Base-by-base conservation (phyloP, 805 yeast genomes). In the Kazachstania kunashirensis region DNA sequence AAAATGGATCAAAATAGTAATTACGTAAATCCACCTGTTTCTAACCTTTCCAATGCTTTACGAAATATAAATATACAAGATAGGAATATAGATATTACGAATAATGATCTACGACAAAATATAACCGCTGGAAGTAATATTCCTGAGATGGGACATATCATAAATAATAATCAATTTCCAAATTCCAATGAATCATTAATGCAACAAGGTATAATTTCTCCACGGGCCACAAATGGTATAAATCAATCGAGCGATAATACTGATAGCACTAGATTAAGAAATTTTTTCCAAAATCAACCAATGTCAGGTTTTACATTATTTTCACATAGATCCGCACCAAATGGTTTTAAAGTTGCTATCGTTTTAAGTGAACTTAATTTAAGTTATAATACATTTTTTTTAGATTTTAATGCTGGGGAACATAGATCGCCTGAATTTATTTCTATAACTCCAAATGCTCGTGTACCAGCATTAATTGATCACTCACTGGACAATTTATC, bases 311-410 rank as follows among this genome's bases (percentile, higher is more conserved):
- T 73, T 58, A 84, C 95, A 1, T 66, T 88, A 32, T 85, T 74
- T 45, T 83, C 73, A 51, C 94, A 61, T 76, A 79, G 94, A 47
- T 79, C 89, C 3, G 96, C 96, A 1, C 96, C 96, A 19, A 88
- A 88, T 60, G 96, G 96, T 2, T 88, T 84, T 68, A 89, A 92
- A 61, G 95, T 89, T 12, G 95, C 96, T 19, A 85, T 88, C 31
- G 79, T 85, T 21, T 66, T 92, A 41, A 75, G 85, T 40, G 97
- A 89, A 59, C 71, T 89, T 48, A 81, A 81, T 39, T 71, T 80
- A 52, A 74, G 73, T 24, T 89, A 81, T 63, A 75, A 77, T 48
- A 85, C 96, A 2, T 76, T 86, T 38, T 80, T 84, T 49, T 66
- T 88, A 38, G 96, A 88, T 62, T 85, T 88, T 61, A 81, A 81